A percentile compares a stretch with the other conserved stretches of the same genome.
Evolutionary conservation across 2,329 filamentous ascomycete species (phyloP).

Genomic region (Penicillium sp.): DNA sequence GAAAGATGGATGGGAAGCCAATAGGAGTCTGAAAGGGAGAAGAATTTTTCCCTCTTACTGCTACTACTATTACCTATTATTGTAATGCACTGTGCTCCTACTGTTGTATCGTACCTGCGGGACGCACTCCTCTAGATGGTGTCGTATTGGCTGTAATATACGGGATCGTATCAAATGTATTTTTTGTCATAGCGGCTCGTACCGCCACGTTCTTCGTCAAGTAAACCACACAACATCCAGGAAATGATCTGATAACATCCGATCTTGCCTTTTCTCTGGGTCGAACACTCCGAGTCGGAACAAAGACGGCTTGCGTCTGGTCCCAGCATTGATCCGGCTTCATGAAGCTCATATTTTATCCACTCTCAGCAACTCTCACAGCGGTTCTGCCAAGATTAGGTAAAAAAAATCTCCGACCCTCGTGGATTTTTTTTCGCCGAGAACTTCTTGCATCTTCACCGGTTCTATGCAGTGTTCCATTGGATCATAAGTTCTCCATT

Average conservation of each 20-base stretch:
- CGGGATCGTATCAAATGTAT: not conserved
- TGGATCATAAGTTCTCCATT: not conserved
- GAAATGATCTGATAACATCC: not conserved
- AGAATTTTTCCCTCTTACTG: not conserved
- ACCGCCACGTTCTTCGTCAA: not conserved
- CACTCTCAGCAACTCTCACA: not conserved
- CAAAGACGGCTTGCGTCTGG: not conserved
- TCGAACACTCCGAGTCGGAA: not conserved
- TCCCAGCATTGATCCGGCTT: not conserved
- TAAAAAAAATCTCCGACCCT: not conserved
- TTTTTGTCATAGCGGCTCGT: not conserved
- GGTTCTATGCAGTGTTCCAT: not conserved
- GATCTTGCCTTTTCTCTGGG: not conserved
- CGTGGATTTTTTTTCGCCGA: not conserved
- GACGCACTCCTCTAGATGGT: not conserved
- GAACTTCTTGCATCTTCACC: not conserved
- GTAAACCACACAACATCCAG: not conserved
- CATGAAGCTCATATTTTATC: not conserved
- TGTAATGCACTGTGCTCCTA: not conserved
- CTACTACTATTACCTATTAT: too few relatives aligned
- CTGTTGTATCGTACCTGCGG: not conserved
- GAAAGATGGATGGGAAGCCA: too few relatives aligned
- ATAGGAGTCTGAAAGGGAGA: not conserved
- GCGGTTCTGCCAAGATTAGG: not conserved
- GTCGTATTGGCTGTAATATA: not conserved